Conservation (phyloP, 805 yeast species). For the Cyberlindnera euphorbiiphila region DNA sequence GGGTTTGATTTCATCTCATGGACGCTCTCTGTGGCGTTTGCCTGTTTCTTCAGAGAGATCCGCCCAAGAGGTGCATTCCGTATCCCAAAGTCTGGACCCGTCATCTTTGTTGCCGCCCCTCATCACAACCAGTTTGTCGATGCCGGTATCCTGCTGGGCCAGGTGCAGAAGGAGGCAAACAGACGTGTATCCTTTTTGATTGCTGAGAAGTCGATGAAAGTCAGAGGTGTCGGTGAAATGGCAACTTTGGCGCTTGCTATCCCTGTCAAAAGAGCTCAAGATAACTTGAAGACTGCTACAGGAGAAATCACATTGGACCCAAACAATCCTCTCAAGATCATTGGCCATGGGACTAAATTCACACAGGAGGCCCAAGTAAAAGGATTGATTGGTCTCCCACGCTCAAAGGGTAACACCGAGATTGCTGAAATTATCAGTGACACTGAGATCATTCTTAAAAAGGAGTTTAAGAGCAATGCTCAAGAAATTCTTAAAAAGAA, state of each 20-base stretch:
- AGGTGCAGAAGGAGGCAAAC: constrained; percentile 61
- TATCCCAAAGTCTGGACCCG: constrained; percentile 70
- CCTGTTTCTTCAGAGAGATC: constrained; percentile 83
- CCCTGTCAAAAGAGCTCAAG: constrained; percentile 93
- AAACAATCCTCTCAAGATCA: constrained; percentile 48
- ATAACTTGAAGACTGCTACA: constrained; percentile 59
- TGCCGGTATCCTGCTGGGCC: constrained; percentile 79
- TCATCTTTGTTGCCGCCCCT: constrained; percentile 93
- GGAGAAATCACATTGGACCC: constrained; percentile 63
- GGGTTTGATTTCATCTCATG: constrained; percentile 52
- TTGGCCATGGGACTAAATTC: constrained; percentile 68
- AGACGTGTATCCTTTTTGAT: constrained; percentile 76
- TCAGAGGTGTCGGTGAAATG: constrained; percentile 66
- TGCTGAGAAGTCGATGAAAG: constrained; percentile 74
- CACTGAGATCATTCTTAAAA: constrained; percentile 61
- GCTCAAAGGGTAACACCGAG: constrained; percentile 71
- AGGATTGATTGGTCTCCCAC: constrained; percentile 75
- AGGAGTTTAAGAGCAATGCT: constrained; percentile 60
- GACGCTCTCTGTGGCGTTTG: constrained; percentile 45
- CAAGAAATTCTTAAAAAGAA: constrained; percentile 45
- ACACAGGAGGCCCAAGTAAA: constrained; percentile 48
- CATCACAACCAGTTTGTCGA: constrained; percentile 91
- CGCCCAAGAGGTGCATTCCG: constrained; percentile 82
- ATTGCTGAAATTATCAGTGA: constrained; percentile 67
- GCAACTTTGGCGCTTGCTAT: constrained; percentile 77